Evolutionary conservation across 805 yeast species (phyloP).

Genomic region (Ogataea methanolica): DNA sequence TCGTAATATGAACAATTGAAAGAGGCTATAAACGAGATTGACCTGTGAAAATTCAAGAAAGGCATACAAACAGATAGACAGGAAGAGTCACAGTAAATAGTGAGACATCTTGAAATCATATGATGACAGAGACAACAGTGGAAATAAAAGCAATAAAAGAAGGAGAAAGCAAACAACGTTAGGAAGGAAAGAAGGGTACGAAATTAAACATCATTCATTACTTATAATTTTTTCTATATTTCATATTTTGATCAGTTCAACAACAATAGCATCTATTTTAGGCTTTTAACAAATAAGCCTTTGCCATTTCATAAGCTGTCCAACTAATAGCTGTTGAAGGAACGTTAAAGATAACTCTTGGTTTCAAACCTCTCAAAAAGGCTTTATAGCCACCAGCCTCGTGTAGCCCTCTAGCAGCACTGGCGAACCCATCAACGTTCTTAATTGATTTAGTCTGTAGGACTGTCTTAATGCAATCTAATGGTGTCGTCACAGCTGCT

Average conservation of each 20-base stretch:
- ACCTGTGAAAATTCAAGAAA: too few relatives aligned
- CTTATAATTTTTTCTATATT: not conserved
- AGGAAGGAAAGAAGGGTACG: not conserved
- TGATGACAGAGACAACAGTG: too few relatives aligned
- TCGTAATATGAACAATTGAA: not conserved
- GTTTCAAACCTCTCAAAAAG: constrained; percentile 80
- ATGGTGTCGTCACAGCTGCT: constrained; percentile 91
- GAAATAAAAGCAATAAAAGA: not conserved
- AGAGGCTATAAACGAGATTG: not conserved
- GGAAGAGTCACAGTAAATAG: too few relatives aligned
- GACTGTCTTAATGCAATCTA: constrained; percentile 89
- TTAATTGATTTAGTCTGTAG: constrained; percentile 75
- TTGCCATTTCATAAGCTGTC: constrained; percentile 98
- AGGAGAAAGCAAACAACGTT: not conserved
- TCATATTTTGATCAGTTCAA: not conserved
- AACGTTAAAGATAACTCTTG: constrained; percentile 87
- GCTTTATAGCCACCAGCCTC: constrained; percentile 57
- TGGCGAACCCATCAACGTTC: constrained; percentile 58
- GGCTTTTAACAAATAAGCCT: constrained; percentile 45
- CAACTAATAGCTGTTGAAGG: constrained; percentile 96
- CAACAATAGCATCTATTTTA: not conserved
- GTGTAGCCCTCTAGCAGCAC: constrained; percentile 69
- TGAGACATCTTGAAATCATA: too few relatives aligned
- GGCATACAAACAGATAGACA: too few relatives aligned
- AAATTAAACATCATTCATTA: not conserved